A percentile compares a stretch with the other conserved stretches of the same genome.
Conservation (phyloP, 768 basidiomycete genomes). For the Amanita pallidorosea region DNA sequence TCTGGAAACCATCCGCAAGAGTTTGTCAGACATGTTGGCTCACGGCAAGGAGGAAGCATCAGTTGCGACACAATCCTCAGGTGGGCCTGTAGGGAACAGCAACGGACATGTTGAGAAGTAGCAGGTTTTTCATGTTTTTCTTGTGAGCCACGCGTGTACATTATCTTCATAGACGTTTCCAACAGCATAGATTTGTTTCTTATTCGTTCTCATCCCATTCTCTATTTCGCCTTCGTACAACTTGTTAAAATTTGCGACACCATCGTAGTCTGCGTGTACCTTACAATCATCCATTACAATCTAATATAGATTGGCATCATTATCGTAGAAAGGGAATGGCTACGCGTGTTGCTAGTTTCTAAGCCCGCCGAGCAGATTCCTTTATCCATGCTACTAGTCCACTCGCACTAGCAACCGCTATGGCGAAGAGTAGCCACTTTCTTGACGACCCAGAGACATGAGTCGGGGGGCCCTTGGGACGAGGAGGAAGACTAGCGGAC, state of each 20-base stretch:
- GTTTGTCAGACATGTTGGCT: slow-evolving; percentile 27
- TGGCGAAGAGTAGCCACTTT: slow-evolving; percentile 39
- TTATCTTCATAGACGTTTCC: neutral
- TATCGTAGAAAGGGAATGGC: no score
- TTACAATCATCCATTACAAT: neutral
- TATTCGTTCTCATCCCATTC: neutral
- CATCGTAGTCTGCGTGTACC: neutral
- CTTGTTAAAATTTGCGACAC: neutral
- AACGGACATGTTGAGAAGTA: neutral
- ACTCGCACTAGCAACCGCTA: slow-evolving; percentile 31
- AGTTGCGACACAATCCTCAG: slow-evolving; percentile 9
- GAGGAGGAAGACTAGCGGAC: slow-evolving; percentile 27
- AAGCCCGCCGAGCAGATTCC: slow-evolving; percentile 9
- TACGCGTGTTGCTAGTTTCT: neutral
- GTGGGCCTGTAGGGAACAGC: neutral
- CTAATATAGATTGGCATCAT: no score
- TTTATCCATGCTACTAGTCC: slow-evolving; percentile 28
- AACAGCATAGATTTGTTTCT: slow-evolving; percentile 1
- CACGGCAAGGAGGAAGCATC: slow-evolving; percentile 12
- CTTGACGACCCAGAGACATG: slow-evolving; percentile 23
- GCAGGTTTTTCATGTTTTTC: neutral
- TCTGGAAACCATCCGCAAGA: slow-evolving; percentile 38
- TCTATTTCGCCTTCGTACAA: neutral
- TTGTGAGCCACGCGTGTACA: neutral
- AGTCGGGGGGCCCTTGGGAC: slow-evolving; percentile 22